Evolutionary conservation across 2,329 filamentous ascomycete genomes (phyloP).

Genomic region (Neofusicoccum sp.): DNA sequence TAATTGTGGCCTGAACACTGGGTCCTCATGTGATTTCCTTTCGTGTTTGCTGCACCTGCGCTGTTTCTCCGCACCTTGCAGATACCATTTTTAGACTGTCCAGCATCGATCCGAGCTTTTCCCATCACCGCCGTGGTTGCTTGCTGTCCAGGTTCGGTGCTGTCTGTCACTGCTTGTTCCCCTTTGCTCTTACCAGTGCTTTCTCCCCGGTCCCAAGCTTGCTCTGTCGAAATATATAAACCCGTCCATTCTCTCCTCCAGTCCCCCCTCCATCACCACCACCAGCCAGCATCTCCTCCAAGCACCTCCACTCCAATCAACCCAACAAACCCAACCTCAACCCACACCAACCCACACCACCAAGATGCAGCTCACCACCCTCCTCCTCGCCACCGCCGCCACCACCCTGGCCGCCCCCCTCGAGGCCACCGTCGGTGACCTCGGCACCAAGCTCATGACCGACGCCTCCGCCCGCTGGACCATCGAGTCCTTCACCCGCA

Average conservation of each 20-base stretch:
- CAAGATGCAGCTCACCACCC: slow-evolving; percentile 13
- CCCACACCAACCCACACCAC: neutral
- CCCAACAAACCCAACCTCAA: neutral
- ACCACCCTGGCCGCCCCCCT: neutral
- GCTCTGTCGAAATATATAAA: slow-evolving; percentile 1
- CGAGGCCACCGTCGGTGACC: neutral
- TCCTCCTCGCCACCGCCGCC: neutral
- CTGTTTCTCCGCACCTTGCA: neutral
- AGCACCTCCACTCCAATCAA: neutral
- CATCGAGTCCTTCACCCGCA: slow-evolving; percentile 9
- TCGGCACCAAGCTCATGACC: slow-evolving; percentile 10
- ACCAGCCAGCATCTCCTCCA: neutral
- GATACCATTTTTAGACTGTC: slow-evolving; percentile 6
- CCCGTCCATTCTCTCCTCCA: neutral
- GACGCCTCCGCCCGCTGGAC: slow-evolving; percentile 6
- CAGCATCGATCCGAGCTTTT: neutral
- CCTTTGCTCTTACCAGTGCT: neutral
- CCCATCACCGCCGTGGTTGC: neutral
- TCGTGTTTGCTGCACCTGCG: neutral
- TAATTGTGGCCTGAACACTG: neutral
- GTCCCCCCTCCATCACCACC: slow-evolving; percentile 5
- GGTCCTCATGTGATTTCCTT: slow-evolving; percentile 4
- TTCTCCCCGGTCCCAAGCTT: neutral
- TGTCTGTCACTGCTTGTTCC: neutral
- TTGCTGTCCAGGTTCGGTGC: neutral